Base-by-base conservation (phyloP, 148 eudicot genomes). In the Polygonum maritimum region DNA sequence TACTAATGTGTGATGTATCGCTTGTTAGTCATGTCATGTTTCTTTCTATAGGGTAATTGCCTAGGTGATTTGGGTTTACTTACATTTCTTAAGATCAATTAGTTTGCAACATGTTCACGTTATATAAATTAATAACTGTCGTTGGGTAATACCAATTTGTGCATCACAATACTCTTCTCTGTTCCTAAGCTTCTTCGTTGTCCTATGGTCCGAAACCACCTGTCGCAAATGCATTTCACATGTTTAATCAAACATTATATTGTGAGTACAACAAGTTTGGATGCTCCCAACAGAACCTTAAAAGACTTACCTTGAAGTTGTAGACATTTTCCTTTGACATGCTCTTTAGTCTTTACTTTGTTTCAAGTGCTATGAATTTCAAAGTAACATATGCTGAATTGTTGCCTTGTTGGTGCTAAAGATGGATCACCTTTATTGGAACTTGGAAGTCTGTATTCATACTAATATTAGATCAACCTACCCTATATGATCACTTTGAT, bases 271-370 rank as follows among this genome's bases (percentile, higher is more conserved):
- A 67, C 35, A 65, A 15, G 44, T 13, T 65, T 15, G n/a, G 2
- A 65, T 65, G 40, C 18, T 16, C 14, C 15, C 71, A 65, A 33
- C 44, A 33, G 71, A 65, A 12, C 19, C 71, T 49, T 49, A 26
- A 26, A 26, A 26, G 55, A 48, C 14, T 48, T 48, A 13, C 52
- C 52, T 63, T 63, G 40, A 65, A 67, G 21, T 19, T 67, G 36
- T 67, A 67, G 44, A 67, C 71, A 60, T 36, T 67, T 36, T n/a
- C 71, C 71, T 67, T 36, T 36, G 21, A 15, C 41, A 67, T 67
- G 45, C 1, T 67, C 41, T 67, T 67, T 65, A 10, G 0, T 67
- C 41, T 67, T 67, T 65, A 10, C 71, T 35, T 67, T 65, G 70
- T 65, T 33, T 33, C 15, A 60, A 26, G 15, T 60, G 3, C 15